These are phyloP conservation scores for Rhodotorula sp. DNA, from an alignment of 1,284 basidiomycete genomes.

Conservation along the genomic window DNA sequence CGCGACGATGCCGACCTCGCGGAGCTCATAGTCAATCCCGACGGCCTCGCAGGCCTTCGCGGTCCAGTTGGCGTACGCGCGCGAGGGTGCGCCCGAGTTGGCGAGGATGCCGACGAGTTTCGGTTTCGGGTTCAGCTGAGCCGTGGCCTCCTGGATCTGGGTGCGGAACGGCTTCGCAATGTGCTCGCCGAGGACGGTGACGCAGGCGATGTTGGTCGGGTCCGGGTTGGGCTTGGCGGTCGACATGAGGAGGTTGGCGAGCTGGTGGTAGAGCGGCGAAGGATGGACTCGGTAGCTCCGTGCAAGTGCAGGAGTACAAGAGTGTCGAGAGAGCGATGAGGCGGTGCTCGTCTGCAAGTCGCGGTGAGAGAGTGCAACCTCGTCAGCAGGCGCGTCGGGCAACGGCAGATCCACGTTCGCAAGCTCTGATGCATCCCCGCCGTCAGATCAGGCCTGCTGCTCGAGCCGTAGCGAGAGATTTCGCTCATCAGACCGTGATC, in stretches of 20 bases:
- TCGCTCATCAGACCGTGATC: background rate
- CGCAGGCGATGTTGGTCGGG: constrained; percentile 12
- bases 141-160: constrained; percentile 23
- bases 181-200: constrained; percentile 31
- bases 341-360: constrained; percentile 1
- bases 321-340: background rate
- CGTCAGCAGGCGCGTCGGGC: background rate
- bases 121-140: constrained; percentile 52
- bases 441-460: too few relatives aligned
- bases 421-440: too few relatives aligned
- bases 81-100: constrained; percentile 80
- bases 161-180: constrained; percentile 40
- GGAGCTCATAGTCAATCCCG: constrained; percentile 81
- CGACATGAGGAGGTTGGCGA: background rate
- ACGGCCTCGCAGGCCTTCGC: constrained; percentile 84
- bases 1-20: constrained; percentile 58
- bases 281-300: background rate
- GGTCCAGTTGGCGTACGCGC: constrained; percentile 91
- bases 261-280: background rate
- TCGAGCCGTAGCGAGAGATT: too few relatives aligned
- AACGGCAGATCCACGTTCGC: too few relatives aligned
- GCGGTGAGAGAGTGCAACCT: background rate
- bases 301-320: background rate
- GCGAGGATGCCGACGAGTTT: constrained; percentile 90
- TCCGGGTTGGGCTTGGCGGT: constrained; percentile 1